A percentile compares a stretch with the other conserved stretches of the same genome.
These are phyloP conservation scores for Sugiyamaella qingdaonensis DNA, from an alignment of 805 yeast genomes.

Conservation along the genomic window DNA sequence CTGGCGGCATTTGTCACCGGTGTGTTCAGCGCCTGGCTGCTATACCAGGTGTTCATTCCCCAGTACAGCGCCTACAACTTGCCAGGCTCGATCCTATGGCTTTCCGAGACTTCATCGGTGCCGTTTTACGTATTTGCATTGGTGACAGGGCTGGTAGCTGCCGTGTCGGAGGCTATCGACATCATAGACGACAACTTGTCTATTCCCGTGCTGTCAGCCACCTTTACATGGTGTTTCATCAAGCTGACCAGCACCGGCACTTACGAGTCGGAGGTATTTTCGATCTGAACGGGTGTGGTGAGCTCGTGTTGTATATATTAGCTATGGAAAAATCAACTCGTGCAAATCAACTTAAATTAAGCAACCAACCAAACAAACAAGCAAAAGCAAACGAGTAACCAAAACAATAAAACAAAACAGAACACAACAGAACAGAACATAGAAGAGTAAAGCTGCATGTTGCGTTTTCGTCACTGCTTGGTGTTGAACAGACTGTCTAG, in stretches of 20 bases:
- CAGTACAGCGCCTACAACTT: slow-evolving; percentile 44
- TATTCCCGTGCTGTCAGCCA: slow-evolving; percentile 81
- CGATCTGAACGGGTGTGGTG: background rate
- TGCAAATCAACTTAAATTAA: no score
- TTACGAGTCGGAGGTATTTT: slow-evolving; percentile 14
- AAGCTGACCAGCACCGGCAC: slow-evolving; percentile 21
- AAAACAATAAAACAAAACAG: no score
- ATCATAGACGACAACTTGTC: slow-evolving; percentile 90
- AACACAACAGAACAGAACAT: no score
- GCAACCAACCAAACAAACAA: no score
- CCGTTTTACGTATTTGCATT: slow-evolving; percentile 51
- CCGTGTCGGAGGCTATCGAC: slow-evolving; percentile 81
- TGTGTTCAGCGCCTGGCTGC: slow-evolving; percentile 53
- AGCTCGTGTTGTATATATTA: no score
- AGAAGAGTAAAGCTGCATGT: no score
- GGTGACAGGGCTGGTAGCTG: slow-evolving; percentile 74
- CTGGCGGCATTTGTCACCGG: slow-evolving; percentile 81
- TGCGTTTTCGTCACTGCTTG: background rate
- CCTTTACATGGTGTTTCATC: slow-evolving; percentile 52
- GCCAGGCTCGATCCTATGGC: slow-evolving; percentile 63
- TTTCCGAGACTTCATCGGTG: slow-evolving; percentile 54
- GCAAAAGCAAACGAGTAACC: no score
- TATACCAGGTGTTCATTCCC: slow-evolving; percentile 76
- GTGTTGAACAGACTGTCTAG: slow-evolving; percentile 22
- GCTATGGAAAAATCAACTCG: no score